Base-by-base conservation (phyloP, 2,329 filamentous ascomycete genomes). In the Cercospora brassicicola region DNA sequence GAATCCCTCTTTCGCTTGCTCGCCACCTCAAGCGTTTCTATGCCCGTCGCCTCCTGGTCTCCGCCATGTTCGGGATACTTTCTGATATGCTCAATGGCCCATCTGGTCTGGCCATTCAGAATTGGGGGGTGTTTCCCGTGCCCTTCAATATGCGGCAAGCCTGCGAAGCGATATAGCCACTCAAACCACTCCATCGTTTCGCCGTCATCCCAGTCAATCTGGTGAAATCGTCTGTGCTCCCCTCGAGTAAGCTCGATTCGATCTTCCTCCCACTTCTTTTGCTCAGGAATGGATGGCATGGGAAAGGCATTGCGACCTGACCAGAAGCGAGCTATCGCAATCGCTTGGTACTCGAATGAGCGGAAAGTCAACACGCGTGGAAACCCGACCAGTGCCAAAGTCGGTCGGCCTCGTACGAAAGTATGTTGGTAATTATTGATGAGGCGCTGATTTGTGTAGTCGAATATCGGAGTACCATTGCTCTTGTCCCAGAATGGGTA, bases 311-410 rank as follows among this genome's bases (percentile, higher is more conserved):
- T 81, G 13, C 85, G 77, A 0, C 78, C 78, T 0, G 84, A 76
- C 71, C 82, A 86, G 0, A 86, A 71, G 2, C 85, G 78, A 2
- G 85, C 84, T 0, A 87, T 75, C 1, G 85, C 84, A 48, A 87
- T 78, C 1, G 84, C 85, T 73, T 87, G 85, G 68, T 87, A 87
- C 73, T 87, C 85, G 68, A 87, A 87, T 39, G 82, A 84, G 6
- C 85, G 76, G 66, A 87, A 87, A 0, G 84, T 86, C 11, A 85
- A 74, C 0, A 82, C 82, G 0, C 84, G 81, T 1, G 85, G 85
- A 5, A 87, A 73, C 0, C 86, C 86, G 0, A 88, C 80, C 10
- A 87, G 77, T 0, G 80, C 86, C 0, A 89, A 76, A 0, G 82
- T 84, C 0, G 80, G 75, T 48, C 82, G 82, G 23, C 82, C 80